These are phyloP conservation scores for Polyporus tsugae DNA, from an alignment of 1,284 basidiomycete species.

Conservation along the genomic window DNA sequence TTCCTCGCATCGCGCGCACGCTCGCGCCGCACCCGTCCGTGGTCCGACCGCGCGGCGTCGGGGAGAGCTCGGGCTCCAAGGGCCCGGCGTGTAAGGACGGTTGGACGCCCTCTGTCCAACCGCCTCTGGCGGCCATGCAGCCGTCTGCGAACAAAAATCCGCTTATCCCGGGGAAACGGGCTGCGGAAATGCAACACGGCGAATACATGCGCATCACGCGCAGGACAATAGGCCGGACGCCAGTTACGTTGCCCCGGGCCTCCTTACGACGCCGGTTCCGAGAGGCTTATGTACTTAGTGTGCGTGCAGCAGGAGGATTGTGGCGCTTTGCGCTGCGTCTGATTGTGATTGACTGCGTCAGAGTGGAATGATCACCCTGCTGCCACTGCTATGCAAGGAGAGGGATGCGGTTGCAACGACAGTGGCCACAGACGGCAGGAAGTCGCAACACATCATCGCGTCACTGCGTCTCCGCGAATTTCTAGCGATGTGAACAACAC, in stretches of 20 bases:
- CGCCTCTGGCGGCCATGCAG: background rate
- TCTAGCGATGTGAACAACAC: too few relatives aligned
- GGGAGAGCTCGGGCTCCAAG: background rate
- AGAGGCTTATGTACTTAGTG: background rate
- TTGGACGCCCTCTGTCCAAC: background rate
- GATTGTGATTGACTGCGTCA: background rate
- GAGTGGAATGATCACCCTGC: background rate
- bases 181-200: slow-evolving; percentile 1
- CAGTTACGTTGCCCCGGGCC: background rate
- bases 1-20: background rate
- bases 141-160: slow-evolving; percentile 4
- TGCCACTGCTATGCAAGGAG: background rate
- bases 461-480: background rate
- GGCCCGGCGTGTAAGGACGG: background rate
- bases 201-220: background rate
- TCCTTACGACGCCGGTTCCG: slow-evolving; percentile 1
- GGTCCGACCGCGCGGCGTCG: background rate
- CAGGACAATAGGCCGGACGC: background rate
- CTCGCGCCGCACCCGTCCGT: background rate
- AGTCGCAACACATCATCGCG: background rate
- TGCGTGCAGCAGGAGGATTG: background rate
- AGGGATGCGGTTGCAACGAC: background rate
- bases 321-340: background rate
- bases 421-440: background rate
- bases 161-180: background rate